Percentiles rank a stretch among this genome's conserved stretches.
Conservation (phyloP, 257 asterid species). For the Nicotiana paniculata region DNA sequence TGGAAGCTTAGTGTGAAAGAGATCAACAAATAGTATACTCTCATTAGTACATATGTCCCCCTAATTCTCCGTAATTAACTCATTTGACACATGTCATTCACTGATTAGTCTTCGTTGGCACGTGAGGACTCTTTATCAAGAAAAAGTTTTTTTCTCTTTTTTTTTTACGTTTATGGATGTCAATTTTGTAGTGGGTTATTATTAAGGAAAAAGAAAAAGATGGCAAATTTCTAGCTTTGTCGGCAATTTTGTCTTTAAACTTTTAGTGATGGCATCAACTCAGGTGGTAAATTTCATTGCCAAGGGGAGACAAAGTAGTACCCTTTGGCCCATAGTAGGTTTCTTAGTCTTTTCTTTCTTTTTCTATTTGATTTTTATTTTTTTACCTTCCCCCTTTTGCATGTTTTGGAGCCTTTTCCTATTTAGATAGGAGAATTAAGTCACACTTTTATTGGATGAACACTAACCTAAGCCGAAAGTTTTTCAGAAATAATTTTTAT, state of each 20-base stretch:
- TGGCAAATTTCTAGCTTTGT: slow-evolving; percentile 15
- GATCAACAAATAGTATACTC: neutral
- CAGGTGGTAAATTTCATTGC: slow-evolving; percentile 35
- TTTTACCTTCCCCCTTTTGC: neutral
- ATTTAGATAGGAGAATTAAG: neutral
- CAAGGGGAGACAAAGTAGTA: slow-evolving; percentile 20
- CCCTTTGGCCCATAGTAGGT: slow-evolving; percentile 11
- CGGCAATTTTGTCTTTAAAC: slow-evolving; percentile 24
- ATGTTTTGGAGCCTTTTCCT: neutral
- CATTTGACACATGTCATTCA: slow-evolving; percentile 17
- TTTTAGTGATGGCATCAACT: slow-evolving; percentile 40
- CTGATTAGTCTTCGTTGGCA: slow-evolving; percentile 27
- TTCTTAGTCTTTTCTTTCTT: neutral
- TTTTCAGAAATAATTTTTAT: no score
- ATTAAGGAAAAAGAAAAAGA: neutral
- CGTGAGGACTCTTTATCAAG: slow-evolving; percentile 40
- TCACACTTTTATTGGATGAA: slow-evolving; percentile 7
- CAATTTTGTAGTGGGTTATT: slow-evolving; percentile 14
- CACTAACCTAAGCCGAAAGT: no score
- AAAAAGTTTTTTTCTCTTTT: slow-evolving; percentile 19
- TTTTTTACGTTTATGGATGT: slow-evolving; percentile 17
- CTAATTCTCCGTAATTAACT: slow-evolving; percentile 31
- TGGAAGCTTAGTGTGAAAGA: slow-evolving; percentile 11
- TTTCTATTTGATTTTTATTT: neutral
- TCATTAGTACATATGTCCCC: neutral